Percentiles rank a stretch among this genome's conserved stretches.
phyloP scores from a whole-genome alignment of 768 basidiomycete species.

The Leccinum uliginosum region DNA sequence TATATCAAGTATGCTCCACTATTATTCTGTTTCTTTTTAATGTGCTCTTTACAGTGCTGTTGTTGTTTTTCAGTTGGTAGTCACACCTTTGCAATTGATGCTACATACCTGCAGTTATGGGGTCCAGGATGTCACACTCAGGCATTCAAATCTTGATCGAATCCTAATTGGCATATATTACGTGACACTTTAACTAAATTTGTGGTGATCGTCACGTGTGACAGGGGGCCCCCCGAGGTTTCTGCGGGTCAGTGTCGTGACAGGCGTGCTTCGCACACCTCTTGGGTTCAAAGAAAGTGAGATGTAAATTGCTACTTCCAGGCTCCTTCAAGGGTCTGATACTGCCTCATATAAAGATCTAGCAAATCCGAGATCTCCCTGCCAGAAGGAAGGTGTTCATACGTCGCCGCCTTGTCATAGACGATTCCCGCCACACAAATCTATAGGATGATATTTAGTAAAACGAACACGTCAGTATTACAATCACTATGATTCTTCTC shows the following conservation, averaged over 20 bases:
- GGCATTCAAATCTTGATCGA: too few relatives aligned
- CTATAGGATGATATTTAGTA: slow-evolving; percentile 13
- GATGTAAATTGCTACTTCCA: neutral
- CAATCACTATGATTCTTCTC: slow-evolving; percentile 24
- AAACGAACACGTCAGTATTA: neutral
- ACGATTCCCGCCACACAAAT: slow-evolving; percentile 58
- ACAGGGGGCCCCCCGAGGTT: neutral
- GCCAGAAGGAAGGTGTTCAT: slow-evolving; percentile 53
- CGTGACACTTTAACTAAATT: too few relatives aligned
- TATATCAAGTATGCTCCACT: too few relatives aligned
- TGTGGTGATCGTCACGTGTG: neutral
- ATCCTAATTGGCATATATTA: too few relatives aligned
- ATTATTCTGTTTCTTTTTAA: too few relatives aligned
- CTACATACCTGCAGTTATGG: too few relatives aligned
- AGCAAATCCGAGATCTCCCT: slow-evolving; percentile 36
- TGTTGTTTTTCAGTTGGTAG: too few relatives aligned
- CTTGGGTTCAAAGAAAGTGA: too few relatives aligned
- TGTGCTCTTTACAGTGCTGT: too few relatives aligned
- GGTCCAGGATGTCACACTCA: too few relatives aligned
- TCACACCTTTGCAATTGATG: too few relatives aligned
- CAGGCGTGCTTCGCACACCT: too few relatives aligned
- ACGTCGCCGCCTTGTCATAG: slow-evolving; percentile 46
- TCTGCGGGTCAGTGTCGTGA: neutral
- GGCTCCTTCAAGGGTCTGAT: slow-evolving; percentile 12
- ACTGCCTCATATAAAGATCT: slow-evolving; percentile 25